phyloP scores from a whole-genome alignment of 2,329 filamentous ascomycete genomes.

The Tolypocladium sp. region DNA sequence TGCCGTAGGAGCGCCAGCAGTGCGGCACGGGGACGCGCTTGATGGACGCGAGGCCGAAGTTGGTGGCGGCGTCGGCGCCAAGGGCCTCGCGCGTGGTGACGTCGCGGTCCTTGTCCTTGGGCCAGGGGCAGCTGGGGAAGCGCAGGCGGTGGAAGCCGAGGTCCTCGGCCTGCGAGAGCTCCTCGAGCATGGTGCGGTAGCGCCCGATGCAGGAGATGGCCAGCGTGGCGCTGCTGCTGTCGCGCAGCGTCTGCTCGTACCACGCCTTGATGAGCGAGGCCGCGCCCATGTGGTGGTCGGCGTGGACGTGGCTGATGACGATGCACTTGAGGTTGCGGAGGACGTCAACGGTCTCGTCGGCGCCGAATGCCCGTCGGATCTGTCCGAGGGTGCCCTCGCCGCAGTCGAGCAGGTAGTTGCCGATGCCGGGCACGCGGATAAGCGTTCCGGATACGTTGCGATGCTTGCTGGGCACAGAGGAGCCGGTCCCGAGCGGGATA shows the following conservation, averaged over 20 bases:
- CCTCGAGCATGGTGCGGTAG: constrained; percentile 69
- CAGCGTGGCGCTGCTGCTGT: constrained; percentile 36
- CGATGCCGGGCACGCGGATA: constrained; percentile 71
- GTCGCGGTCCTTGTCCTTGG: constrained; percentile 13
- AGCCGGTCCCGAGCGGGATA: constrained; percentile 83
- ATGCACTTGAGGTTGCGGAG: constrained; percentile 72
- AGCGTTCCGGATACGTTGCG: constrained; percentile 90
- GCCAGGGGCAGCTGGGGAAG: constrained; percentile 20
- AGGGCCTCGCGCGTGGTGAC: constrained; percentile 24
- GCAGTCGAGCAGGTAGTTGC: constrained; percentile 85
- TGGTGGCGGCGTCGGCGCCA: constrained; percentile 35
- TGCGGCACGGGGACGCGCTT: constrained; percentile 63
- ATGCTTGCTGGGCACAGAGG: constrained; percentile 82
- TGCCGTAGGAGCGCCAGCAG: constrained; percentile 69
- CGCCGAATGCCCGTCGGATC: constrained; percentile 62
- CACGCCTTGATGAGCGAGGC: constrained; percentile 75
- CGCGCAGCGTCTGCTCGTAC: constrained; percentile 44
- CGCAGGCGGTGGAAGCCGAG: constrained; percentile 53
- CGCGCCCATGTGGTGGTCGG: constrained; percentile 88
- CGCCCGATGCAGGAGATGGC: constrained; percentile 59
- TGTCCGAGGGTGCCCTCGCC: constrained; percentile 91
- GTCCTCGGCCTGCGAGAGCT: constrained; percentile 72
- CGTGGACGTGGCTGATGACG: constrained; percentile 93
- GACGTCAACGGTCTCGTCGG: constrained; percentile 56
- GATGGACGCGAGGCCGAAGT: constrained; percentile 56